Conservation (phyloP, 768 basidiomycete genomes). For the Tulasnella sp. region DNA sequence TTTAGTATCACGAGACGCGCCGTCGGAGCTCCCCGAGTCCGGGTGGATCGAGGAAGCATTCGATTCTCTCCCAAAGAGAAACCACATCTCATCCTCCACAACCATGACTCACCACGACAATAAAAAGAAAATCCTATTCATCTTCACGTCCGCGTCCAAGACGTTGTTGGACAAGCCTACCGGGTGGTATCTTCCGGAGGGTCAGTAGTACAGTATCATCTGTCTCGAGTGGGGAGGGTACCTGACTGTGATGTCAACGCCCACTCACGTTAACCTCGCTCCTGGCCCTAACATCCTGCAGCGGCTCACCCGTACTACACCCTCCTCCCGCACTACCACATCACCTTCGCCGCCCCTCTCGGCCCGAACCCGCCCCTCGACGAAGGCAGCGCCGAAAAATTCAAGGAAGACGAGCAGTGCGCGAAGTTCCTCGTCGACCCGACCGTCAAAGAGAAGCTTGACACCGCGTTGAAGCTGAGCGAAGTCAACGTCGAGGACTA, state of each 20-base stretch:
- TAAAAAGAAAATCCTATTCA: conserved; percentile 41
- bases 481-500: conserved; percentile 51
- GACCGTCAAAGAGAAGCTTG: conserved; percentile 40
- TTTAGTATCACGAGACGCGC: neutral
- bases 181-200: conserved; percentile 55
- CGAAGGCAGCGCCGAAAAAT: conserved; percentile 40
- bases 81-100: neutral
- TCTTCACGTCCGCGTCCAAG: conserved; percentile 56
- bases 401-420: conserved; percentile 40
- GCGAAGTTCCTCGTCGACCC: conserved; percentile 48
- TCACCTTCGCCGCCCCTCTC: conserved; percentile 48
- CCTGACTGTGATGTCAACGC: no score
- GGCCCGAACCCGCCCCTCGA: conserved; percentile 68
- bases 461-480: conserved; percentile 45
- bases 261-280: neutral
- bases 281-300: neutral
- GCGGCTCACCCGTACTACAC: conserved; percentile 60
- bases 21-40: neutral
- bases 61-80: neutral
- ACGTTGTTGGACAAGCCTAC: conserved; percentile 29
- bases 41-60: neutral
- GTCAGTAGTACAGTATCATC: neutral
- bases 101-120: neutral
- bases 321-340: conserved; percentile 36
- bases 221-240: no score